phyloP scores from a whole-genome alignment of 169 alveolate genomes.

The Theileria annulata region DNA sequence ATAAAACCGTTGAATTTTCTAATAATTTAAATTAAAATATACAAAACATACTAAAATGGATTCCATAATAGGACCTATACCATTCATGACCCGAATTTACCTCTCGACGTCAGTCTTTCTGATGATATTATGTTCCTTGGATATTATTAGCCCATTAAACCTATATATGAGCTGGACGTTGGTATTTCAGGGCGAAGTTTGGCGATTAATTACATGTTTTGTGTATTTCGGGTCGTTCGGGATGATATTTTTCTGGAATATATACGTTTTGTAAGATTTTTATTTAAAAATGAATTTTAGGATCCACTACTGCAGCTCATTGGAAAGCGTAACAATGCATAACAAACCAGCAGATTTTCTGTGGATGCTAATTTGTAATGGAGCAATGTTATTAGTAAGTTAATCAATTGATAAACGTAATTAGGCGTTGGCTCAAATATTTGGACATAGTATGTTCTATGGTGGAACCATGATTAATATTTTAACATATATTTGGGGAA shows the following conservation, averaged over 20 bases:
- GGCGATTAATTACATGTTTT: constrained; percentile 89
- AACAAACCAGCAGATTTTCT: constrained; percentile 84
- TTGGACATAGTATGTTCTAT: constrained; percentile 83
- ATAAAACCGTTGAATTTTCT: neutral
- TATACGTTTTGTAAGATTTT: constrained; percentile 82
- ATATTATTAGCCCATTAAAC: constrained; percentile 80
- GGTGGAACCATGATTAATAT: constrained; percentile 90
- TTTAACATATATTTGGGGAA: constrained; percentile 90
- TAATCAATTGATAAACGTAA: neutral
- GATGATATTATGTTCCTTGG: constrained; percentile 82
- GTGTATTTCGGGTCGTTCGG: constrained; percentile 89
- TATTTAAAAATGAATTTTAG: constrained; percentile 23
- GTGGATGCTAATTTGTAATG: constrained; percentile 83
- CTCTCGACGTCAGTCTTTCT: constrained; percentile 76
- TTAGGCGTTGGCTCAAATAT: constrained; percentile 70
- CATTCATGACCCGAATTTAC: constrained; percentile 80
- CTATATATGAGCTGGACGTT: constrained; percentile 82
- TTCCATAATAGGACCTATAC: constrained; percentile 61
- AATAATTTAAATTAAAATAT: neutral
- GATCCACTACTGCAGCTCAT: constrained; percentile 78
- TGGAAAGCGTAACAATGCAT: constrained; percentile 76
- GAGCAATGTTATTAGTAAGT: constrained; percentile 69
- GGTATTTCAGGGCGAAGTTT: constrained; percentile 80
- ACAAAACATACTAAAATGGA: constrained; percentile 22
- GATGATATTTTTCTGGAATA: constrained; percentile 89